Conservation (phyloP, 306 rosid genomes). For the Argentina anserina region DNA sequence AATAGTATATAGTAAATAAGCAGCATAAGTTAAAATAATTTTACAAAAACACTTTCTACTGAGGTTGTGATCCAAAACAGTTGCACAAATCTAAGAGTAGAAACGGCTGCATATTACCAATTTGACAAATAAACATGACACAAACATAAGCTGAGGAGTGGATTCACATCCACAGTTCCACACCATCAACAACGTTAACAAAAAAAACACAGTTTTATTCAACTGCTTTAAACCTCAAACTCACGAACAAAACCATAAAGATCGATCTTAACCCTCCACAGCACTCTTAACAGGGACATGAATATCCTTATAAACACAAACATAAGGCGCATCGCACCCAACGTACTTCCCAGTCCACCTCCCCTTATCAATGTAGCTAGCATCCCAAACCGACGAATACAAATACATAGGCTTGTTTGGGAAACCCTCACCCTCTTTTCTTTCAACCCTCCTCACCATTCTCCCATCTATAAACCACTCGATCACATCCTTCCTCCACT, state of each 20-base stretch:
- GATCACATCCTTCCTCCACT: slow-evolving; percentile 38
- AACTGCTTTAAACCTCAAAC: not conserved
- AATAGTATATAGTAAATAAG: too few species aligned
- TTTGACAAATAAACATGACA: not conserved
- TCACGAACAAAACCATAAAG: not conserved
- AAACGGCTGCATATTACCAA: not conserved
- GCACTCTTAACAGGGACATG: slow-evolving; percentile 40
- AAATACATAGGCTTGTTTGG: slow-evolving; percentile 51
- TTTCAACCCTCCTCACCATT: slow-evolving; percentile 41
- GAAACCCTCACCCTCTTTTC: slow-evolving; percentile 35
- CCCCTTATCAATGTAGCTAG: slow-evolving; percentile 47
- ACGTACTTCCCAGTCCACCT: slow-evolving; percentile 50
- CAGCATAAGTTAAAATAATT: too few species aligned
- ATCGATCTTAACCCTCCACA: slow-evolving; percentile 13
- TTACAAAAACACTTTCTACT: not conserved
- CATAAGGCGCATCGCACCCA: slow-evolving; percentile 54
- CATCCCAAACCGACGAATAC: slow-evolving; percentile 66
- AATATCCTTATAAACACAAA: slow-evolving; percentile 56
- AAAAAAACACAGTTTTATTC: not conserved
- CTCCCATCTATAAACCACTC: slow-evolving; percentile 64
- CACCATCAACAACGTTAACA: not conserved
- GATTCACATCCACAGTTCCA: not conserved
- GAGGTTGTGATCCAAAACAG: not conserved
- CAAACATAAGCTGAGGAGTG: not conserved
- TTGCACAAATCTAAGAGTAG: not conserved